These are phyloP conservation scores for Pythium insidiosum DNA, from an alignment of 352 stramenopile genomes.

Conservation along the genomic window DNA sequence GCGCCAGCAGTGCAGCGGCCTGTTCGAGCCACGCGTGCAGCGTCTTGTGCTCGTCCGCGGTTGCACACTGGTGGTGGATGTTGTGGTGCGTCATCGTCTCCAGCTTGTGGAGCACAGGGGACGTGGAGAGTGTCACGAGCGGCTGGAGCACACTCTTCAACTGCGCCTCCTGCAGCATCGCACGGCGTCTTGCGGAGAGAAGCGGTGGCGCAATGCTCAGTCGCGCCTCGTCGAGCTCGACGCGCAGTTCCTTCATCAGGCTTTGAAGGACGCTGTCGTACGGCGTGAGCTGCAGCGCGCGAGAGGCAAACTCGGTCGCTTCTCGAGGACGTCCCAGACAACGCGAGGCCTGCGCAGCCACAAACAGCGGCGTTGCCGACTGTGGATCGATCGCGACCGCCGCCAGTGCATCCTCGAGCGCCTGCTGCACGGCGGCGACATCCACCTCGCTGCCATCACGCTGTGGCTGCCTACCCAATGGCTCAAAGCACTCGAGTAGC, in stretches of 20 bases:
- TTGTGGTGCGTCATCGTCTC: slow-evolving; percentile 48
- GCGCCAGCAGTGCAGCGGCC: slow-evolving; percentile 5
- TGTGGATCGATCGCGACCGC: slow-evolving; percentile 12
- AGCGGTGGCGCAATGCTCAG: slow-evolving; percentile 4
- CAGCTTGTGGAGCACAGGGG: slow-evolving; percentile 24
- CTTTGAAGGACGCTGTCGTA: slow-evolving; percentile 16
- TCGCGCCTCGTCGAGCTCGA: slow-evolving; percentile 13
- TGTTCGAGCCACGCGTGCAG: slow-evolving; percentile 10
- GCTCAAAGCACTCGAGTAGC: slow-evolving; percentile 4
- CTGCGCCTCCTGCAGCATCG: too few relatives aligned
- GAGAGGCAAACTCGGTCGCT: slow-evolving; percentile 16
- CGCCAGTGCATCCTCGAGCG: slow-evolving; percentile 24
- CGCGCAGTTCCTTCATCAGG: slow-evolving; percentile 23
- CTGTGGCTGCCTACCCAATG: background rate
- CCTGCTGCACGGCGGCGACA: slow-evolving; percentile 29
- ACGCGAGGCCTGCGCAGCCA: slow-evolving; percentile 30
- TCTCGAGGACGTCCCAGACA: slow-evolving; percentile 24
- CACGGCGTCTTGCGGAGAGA: too few relatives aligned
- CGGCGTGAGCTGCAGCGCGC: slow-evolving; percentile 14
- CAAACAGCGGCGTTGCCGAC: slow-evolving; percentile 10
- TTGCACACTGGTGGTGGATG: slow-evolving; percentile 42
- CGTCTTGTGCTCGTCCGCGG: slow-evolving; percentile 15
- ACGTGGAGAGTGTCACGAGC: slow-evolving; percentile 18
- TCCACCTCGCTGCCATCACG: background rate
- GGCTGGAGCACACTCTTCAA: too few relatives aligned